Base-by-base conservation (phyloP, 2,329 filamentous ascomycete species). In the Pyricularia pennisetigena region DNA sequence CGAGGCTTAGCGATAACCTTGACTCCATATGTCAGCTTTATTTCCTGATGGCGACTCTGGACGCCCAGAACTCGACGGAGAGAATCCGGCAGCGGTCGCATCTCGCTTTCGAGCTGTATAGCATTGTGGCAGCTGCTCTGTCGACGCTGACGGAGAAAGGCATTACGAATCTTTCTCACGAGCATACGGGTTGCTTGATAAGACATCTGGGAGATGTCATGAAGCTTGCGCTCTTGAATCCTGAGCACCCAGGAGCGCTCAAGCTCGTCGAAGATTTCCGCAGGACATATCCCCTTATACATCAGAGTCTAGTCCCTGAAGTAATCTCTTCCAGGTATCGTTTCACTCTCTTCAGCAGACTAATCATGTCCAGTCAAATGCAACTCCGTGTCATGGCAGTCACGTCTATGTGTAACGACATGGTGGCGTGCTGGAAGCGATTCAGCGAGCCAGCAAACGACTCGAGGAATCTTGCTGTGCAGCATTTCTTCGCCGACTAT, bases 281-380 rank as follows among this genome's bases (percentile, higher is more conserved):
- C 63, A 72, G 73, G 54, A 73, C 69, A 7, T 73, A 78, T 68
- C 81, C 82, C 0, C 70, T 78, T 9, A 76, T 85, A 28, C 73
- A 78, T 8, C 70, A 71, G 3, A 76, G 74, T 2, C 78, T 78
- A 68, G 79, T 80, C 0, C 74, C 80, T 1, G 83, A 85, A 9
- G 80, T 88, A 0, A 80, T 90, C 20, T 78, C 82, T 1, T 81
- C 83, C 67, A 83, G 88, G 68, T 96, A 91, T 89, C 89, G 87
- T 66, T 88, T 97, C 72, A 81, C 82, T 62, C 80, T 90, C 1
- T 80, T 91, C 67, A 87, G 87, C 72, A 90, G 87, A 72, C 88
- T 94, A 72, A 89, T 97, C 67, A 88, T 86, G 74, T 94, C 92
- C 69, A 90, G 91, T 49, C 92, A 94, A 74, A 97, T 98, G 93